Percentiles rank a stretch among this genome's conserved stretches.
phyloP scores from a whole-genome alignment of 1,139 yeast genomes.

The Saccharomyces hybrid region DNA sequence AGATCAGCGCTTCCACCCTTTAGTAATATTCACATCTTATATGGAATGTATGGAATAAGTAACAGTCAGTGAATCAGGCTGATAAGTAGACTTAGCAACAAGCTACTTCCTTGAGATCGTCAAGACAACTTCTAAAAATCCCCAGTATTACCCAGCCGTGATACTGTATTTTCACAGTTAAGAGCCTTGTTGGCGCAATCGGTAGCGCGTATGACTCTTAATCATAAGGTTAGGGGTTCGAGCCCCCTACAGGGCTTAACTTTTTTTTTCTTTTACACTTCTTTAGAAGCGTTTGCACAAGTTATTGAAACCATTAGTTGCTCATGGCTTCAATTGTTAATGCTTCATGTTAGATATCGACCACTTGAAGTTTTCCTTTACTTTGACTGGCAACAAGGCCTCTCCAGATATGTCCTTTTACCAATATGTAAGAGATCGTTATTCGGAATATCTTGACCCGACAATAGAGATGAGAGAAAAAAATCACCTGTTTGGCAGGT shows the following conservation, averaged over 20 bases:
- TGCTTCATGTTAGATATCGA: not conserved
- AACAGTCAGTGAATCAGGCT: too few relatives aligned
- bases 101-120: too few relatives aligned
- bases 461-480: not conserved
- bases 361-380: not conserved
- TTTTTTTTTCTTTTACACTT: conserved; percentile 7
- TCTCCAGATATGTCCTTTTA: not conserved
- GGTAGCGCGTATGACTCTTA: conserved; percentile 43
- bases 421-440: not conserved
- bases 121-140: too few relatives aligned
- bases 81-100: too few relatives aligned
- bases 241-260: conserved; percentile 39
- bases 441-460: not conserved
- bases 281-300: not conserved
- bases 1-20: too few relatives aligned
- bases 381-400: not conserved
- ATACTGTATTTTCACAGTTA: not conserved
- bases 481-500: not conserved
- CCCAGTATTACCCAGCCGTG: too few relatives aligned
- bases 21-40: too few relatives aligned
- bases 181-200: conserved; percentile 42
- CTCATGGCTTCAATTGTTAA: not conserved
- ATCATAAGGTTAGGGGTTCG: conserved; percentile 41
- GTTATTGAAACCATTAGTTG: not conserved
- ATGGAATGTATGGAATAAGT: too few relatives aligned